Conservation (phyloP, 1,284 basidiomycete species). For the Cutaneotrichosporon spelunceum region DNA sequence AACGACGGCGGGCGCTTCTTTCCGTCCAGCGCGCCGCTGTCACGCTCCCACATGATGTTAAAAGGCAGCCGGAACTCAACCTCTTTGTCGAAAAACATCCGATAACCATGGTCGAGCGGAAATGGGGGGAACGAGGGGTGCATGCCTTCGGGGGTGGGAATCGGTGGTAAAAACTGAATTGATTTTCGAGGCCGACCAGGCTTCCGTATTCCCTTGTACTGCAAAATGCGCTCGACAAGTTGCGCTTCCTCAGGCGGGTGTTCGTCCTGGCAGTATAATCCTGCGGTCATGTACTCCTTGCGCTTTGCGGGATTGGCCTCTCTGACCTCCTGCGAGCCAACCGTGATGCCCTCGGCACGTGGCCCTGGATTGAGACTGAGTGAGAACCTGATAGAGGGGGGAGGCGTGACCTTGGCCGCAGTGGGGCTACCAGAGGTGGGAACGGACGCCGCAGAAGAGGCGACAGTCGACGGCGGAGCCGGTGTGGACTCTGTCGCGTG, state of each 20-base stretch:
- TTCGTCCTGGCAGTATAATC: slow-evolving; percentile 44
- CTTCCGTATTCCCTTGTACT: slow-evolving; percentile 5
- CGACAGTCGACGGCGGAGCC: background rate
- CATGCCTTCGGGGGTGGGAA: slow-evolving; percentile 10
- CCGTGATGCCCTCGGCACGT: slow-evolving; percentile 1
- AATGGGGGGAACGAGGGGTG: slow-evolving; percentile 37
- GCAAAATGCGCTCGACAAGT: slow-evolving; percentile 35
- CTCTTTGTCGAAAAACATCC: slow-evolving; percentile 39
- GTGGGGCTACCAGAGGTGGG: background rate
- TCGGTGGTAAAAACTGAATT: background rate
- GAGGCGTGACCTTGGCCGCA: background rate
- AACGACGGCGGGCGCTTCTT: slow-evolving; percentile 47
- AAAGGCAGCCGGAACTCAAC: slow-evolving; percentile 48
- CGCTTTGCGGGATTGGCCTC: slow-evolving; percentile 21
- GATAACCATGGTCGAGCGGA: slow-evolving; percentile 40
- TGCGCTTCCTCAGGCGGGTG: slow-evolving; percentile 28
- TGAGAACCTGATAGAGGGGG: background rate
- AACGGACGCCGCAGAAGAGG: background rate
- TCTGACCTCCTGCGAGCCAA: slow-evolving; percentile 1
- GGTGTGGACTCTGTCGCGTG: slow-evolving; percentile 5
- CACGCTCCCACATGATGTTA: slow-evolving; percentile 46
- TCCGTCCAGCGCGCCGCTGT: slow-evolving; percentile 46
- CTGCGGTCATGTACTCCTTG: slow-evolving; percentile 41
- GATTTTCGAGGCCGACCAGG: slow-evolving; percentile 16
- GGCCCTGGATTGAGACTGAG: background rate